phyloP scores from a whole-genome alignment of 257 asterid species.

The Penstemon eatonii region DNA sequence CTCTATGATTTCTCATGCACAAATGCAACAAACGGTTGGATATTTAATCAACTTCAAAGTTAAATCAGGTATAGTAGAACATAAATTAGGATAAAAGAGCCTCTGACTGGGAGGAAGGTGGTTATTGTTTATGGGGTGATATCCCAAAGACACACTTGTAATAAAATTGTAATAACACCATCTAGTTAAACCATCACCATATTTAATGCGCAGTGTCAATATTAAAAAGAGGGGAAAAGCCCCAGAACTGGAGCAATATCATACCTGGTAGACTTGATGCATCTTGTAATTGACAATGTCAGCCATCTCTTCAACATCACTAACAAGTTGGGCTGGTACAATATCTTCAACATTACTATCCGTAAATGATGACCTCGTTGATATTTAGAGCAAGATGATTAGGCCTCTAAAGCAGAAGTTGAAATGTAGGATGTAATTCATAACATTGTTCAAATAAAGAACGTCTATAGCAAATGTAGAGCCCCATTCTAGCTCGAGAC shows the following conservation, averaged over 20 bases:
- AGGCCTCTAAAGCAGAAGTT: slow-evolving; percentile 78
- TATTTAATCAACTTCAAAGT: no score
- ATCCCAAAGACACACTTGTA: no score
- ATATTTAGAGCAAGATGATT: slow-evolving; percentile 75
- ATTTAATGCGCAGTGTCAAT: no score
- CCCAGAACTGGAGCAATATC: background rate
- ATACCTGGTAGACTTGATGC: slow-evolving; percentile 76
- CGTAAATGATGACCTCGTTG: slow-evolving; percentile 56
- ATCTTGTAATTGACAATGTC: slow-evolving; percentile 72
- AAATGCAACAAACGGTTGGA: no score
- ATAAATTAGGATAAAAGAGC: no score
- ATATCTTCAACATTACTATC: slow-evolving; percentile 79
- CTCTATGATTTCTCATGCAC: no score
- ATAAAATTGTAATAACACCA: no score
- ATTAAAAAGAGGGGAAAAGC: no score
- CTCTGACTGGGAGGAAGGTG: no score
- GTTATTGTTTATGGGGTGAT: no score
- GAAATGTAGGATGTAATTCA: slow-evolving; percentile 91
- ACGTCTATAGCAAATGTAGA: slow-evolving; percentile 89
- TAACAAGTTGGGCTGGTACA: slow-evolving; percentile 57
- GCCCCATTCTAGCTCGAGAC: slow-evolving; percentile 99
- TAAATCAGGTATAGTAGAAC: no score
- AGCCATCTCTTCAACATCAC: slow-evolving; percentile 82
- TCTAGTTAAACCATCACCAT: no score
- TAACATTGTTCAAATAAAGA: slow-evolving; percentile 96